A percentile compares a stretch with the other conserved stretches of the same genome.
These are phyloP conservation scores for Lactarius pseudohatsudake DNA, from an alignment of 768 basidiomycete species.

Conservation along the genomic window DNA sequence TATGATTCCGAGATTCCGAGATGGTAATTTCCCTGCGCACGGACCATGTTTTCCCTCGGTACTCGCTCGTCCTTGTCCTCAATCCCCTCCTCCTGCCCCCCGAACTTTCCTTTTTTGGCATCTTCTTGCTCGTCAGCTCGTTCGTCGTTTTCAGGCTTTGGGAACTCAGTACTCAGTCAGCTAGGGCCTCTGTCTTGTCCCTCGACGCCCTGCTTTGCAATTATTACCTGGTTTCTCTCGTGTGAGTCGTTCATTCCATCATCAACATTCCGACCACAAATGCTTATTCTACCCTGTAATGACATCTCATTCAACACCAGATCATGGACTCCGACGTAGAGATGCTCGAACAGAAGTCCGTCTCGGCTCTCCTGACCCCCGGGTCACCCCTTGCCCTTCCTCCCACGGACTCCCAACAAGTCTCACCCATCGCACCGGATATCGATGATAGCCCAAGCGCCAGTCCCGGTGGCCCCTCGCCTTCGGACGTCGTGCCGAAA, in stretches of 20 bases:
- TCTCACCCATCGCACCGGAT: constrained; percentile 16
- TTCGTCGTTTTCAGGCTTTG: constrained; percentile 17
- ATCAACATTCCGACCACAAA: not conserved
- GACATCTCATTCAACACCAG: not conserved
- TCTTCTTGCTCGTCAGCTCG: constrained; percentile 30
- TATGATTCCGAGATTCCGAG: constrained; percentile 22
- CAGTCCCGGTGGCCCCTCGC: constrained; percentile 31
- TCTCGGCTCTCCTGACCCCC: constrained; percentile 16
- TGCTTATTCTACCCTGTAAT: not conserved
- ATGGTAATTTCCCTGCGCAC: constrained; percentile 29
- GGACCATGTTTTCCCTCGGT: constrained; percentile 20
- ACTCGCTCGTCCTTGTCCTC: constrained; percentile 24
- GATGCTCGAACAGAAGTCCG: constrained; percentile 21
- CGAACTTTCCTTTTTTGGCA: constrained; percentile 36
- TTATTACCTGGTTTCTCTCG: not conserved
- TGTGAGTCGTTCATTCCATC: not conserved
- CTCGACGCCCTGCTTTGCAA: not conserved
- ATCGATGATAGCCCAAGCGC: constrained; percentile 18
- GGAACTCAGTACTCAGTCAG: not conserved
- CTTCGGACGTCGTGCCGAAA: constrained; percentile 29
- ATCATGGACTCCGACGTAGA: constrained; percentile 23
- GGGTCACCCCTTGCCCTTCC: constrained; percentile 10
- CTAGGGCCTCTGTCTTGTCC: not conserved
- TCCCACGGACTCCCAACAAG: constrained; percentile 19
- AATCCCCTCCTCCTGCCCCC: constrained; percentile 29